Base-by-base conservation (phyloP, 192 early-diverging fungal genomes). In the Coemansia sp. region DNA sequence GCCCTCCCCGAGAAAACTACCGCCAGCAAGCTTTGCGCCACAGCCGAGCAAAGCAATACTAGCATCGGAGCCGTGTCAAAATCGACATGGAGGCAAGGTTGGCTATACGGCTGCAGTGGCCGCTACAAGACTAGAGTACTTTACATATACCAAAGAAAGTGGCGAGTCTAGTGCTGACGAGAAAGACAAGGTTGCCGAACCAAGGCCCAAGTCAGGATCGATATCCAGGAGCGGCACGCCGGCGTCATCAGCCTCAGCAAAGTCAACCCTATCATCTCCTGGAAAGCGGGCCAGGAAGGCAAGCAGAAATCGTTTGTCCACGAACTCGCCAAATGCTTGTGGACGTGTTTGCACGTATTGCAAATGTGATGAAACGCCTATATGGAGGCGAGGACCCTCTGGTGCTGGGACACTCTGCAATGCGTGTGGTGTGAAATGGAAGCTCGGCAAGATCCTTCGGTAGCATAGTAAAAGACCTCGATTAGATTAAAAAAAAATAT, bases 341-440 rank as follows among this genome's bases (percentile, higher is more conserved):
- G 59, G 71, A 19, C 89, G 89, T 53, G 71, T 74, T 32, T 91
- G 89, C 69, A 69, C 76, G 4, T 88, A 90, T 66, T 92, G 90
- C 62, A 73, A 79, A 13, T 85, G 84, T 43, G 86, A 76, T 38
- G 83, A 82, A 11, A 92, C 90, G 7, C 90, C 90, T 10, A 92
- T 92, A 79, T 92, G 90, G 90, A 83, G 90, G 23, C 84, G 90
- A 34, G 90, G 90, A 3, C 90, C 90, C 0, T 70, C 83, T 19
- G 90, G 90, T 5, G 79, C 86, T 9, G 84, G 86, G 5, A 92
- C 90, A 1, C 75, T 92, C 5, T 92, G 90, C 61, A 92, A 92
- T 69, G 89, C 89, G 1, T 92, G 90, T 61, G 90, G 90, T 10
- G 90, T 92, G 11, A 91, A 91, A 62, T 92, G 90, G 90, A 91